phyloP scores from a whole-genome alignment of 1,284 basidiomycete species.

The Takashimella koratensis region DNA sequence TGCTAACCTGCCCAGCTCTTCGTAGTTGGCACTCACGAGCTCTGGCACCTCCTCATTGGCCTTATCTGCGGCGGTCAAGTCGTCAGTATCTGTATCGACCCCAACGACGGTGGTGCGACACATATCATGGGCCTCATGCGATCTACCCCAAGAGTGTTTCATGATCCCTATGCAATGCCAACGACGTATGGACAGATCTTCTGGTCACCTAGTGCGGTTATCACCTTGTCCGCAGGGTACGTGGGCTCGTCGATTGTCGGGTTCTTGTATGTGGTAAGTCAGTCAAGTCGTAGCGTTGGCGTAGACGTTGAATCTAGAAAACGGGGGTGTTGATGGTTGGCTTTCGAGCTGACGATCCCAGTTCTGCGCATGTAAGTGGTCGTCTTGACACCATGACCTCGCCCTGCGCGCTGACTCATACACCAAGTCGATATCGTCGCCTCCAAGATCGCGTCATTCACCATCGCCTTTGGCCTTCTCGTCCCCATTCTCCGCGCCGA shows the following conservation, averaged over 20 bases:
- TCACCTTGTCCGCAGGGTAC: conserved; percentile 43
- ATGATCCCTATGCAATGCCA: conserved; percentile 37
- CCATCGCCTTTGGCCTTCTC: conserved; percentile 45
- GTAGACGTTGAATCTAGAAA: neutral
- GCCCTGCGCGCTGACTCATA: no score
- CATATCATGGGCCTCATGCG: conserved; percentile 42
- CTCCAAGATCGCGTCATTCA: conserved; percentile 45
- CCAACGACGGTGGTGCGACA: conserved; percentile 46
- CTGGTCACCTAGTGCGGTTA: conserved; percentile 32
- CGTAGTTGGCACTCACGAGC: conserved; percentile 44
- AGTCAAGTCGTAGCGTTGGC: no score
- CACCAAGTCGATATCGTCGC: conserved; percentile 44
- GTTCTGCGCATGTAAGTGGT: conserved; percentile 36
- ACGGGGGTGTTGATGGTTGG: neutral
- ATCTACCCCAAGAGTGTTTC: conserved; percentile 29
- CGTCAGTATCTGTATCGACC: conserved; percentile 46
- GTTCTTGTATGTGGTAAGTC: conserved; percentile 45
- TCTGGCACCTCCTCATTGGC: conserved; percentile 43
- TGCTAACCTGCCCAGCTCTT: conserved; percentile 33
- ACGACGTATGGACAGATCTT: conserved; percentile 34
- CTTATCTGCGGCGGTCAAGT: conserved; percentile 45
- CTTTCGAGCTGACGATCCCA: conserved; percentile 9
- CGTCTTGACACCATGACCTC: no score
- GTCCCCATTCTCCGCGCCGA: conserved; percentile 43
- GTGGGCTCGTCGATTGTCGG: conserved; percentile 41